phyloP scores from a whole-genome alignment of 352 stramenopile genomes.

The Salisapilia sapeloensis region DNA sequence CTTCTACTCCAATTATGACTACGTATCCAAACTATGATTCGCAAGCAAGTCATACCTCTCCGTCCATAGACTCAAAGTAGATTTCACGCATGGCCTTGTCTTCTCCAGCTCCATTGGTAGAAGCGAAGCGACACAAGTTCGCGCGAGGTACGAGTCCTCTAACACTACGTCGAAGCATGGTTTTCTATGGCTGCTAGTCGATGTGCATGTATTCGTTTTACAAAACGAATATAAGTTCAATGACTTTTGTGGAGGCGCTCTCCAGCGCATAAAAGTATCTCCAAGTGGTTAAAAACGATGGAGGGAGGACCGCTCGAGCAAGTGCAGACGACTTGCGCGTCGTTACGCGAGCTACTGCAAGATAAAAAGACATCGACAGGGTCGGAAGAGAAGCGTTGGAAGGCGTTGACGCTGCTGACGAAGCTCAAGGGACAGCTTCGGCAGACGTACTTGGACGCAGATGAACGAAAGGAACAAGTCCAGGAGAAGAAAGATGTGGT shows the following conservation, averaged over 20 bases:
- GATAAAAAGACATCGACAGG: constrained; percentile 3
- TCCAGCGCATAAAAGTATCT: neutral
- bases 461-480: constrained; percentile 39
- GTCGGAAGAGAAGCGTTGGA: constrained; percentile 22
- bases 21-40: no score
- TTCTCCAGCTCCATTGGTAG: constrained; percentile 2
- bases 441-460: constrained; percentile 51
- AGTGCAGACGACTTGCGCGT: constrained; percentile 26
- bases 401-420: constrained; percentile 29
- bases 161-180: no score
- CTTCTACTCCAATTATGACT: constrained; percentile 13
- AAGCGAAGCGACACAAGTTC: constrained; percentile 7
- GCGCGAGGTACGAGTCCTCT: constrained; percentile 4
- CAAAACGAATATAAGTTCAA: neutral
- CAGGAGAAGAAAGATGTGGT: constrained; percentile 60
- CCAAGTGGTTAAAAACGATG: no score
- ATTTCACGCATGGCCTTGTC: constrained; percentile 26
- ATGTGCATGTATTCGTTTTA: neutral
- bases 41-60: constrained; percentile 40
- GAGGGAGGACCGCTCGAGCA: constrained; percentile 19
- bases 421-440: constrained; percentile 33
- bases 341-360: constrained; percentile 20
- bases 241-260: neutral
- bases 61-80: constrained; percentile 43
- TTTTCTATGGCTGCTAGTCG: no score